Evolutionary conservation across 306 rosid species (phyloP), one percentile per base, ranked within the genome.

Genomic region (Quercus dentata): DNA sequence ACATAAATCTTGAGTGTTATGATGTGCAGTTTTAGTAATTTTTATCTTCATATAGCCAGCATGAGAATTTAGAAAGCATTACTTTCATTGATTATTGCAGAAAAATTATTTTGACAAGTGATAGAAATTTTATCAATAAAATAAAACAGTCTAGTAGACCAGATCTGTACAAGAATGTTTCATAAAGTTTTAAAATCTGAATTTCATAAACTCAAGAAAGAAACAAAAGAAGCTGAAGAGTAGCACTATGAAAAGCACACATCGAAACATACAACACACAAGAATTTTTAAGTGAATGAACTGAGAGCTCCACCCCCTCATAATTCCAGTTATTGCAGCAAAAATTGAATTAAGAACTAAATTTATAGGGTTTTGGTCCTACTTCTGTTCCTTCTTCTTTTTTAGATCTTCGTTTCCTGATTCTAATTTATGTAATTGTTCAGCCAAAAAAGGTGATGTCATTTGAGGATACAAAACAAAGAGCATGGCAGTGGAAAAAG

Each of bases 401-500:
- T 27, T 25, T 21, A 28, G 18, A 64, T 56, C 28, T 20, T 23
- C 35, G 63, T 44, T 75, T 79, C 79, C 83, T 82, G 73, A 70
- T 67, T n/a, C 51, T 56, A 38, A 41, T 46, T 20, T 57, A 78
- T 78, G 75, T 65, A 46, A 69, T 78, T 71, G 61, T 87, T 83
- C 98, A 96, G 98, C 97, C 99, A 5, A 96, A 96, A 77, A 96
- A 96, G 91, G 90, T 96, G 59, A 67, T 91, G 79, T 86, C 93
- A 6, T 96, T 93, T 28, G 98, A 96, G 88, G 99, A 96, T 72
- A 85, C 97, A 21, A 96, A 96, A 81, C 99, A 93, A 85, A 89
- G 97, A 85, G 97, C 98, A 5, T 86, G 86, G 86, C 97, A 90
- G 69, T 96, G 98, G 99, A 96, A 96, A 89, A 96, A 93, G 88